phyloP scores from a whole-genome alignment of 495 filamentous ascomycete genomes.

The Penicillium cosmopolitanum region DNA sequence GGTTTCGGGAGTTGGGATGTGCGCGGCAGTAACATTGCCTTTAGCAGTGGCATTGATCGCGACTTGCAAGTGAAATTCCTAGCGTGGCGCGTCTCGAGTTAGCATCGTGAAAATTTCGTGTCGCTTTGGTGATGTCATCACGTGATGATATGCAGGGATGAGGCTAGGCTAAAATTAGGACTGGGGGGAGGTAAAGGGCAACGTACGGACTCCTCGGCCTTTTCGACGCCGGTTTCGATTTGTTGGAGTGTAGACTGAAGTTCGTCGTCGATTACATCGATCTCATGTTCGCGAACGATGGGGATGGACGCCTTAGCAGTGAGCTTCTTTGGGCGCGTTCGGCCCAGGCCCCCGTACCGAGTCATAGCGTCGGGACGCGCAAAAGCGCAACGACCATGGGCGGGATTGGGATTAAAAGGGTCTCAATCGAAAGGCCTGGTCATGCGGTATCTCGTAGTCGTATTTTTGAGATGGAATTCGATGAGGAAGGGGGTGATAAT shows the following conservation, averaged over 20 bases:
- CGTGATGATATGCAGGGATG: slow-evolving; percentile 55
- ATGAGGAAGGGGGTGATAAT: slow-evolving; percentile 56
- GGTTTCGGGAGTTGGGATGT: slow-evolving; percentile 89
- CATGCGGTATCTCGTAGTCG: slow-evolving; percentile 58
- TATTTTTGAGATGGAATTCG: slow-evolving; percentile 59
- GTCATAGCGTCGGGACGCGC: slow-evolving; percentile 66
- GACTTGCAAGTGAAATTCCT: slow-evolving; percentile 99
- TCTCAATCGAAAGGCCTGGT: slow-evolving; percentile 46
- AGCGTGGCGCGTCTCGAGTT: slow-evolving; percentile 28
- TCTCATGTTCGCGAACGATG: slow-evolving; percentile 85
- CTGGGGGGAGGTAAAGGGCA: slow-evolving; percentile 35
- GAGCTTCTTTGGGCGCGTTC: slow-evolving; percentile 85
- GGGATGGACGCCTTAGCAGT: slow-evolving; percentile 82
- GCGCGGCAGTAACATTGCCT: slow-evolving; percentile 71
- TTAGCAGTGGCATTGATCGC: slow-evolving; percentile 79
- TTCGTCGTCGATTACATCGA: slow-evolving; percentile 76
- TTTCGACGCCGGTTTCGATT: slow-evolving; percentile 95
- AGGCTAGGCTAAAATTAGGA: slow-evolving; percentile 43
- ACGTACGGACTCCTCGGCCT: slow-evolving; percentile 95
- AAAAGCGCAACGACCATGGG: slow-evolving; percentile 50
- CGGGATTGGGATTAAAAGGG: slow-evolving; percentile 44
- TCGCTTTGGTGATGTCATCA: slow-evolving; percentile 47
- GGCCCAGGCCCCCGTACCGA: slow-evolving; percentile 61
- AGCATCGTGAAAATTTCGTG: slow-evolving; percentile 36
- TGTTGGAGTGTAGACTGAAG: slow-evolving; percentile 68